phyloP scores from a whole-genome alignment of 139 green algal genomes.

The Spirogloea muscicola region DNA sequence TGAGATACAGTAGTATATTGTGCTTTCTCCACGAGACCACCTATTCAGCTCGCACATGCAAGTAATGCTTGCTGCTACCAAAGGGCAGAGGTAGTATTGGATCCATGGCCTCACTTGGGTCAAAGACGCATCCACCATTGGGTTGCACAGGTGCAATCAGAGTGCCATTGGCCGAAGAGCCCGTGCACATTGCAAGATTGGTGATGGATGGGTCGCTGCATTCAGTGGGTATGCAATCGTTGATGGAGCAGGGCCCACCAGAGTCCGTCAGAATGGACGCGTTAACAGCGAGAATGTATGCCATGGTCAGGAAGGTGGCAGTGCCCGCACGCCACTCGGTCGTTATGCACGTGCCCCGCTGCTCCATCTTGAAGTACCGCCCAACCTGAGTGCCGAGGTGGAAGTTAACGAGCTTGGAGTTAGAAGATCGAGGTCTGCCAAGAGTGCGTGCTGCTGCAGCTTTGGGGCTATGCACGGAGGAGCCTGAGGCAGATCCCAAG shows the following conservation, averaged over 20 bases:
- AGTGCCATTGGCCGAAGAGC: neutral
- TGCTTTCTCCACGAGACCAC: too few species aligned
- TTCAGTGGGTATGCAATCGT: too few species aligned
- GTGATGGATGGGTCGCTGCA: neutral
- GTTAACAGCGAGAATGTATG: constrained; percentile 76
- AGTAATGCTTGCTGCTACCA: too few species aligned
- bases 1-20: too few species aligned
- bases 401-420: too few species aligned
- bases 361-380: constrained; percentile 58
- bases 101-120: neutral
- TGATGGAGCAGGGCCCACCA: constrained; percentile 57
- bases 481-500: too few species aligned
- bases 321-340: constrained; percentile 65
- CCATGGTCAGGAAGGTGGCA: constrained; percentile 78
- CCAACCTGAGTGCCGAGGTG: too few species aligned
- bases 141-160: neutral
- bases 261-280: constrained; percentile 62
- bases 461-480: too few species aligned
- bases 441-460: too few species aligned
- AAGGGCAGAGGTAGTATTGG: too few species aligned
- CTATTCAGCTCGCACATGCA: too few species aligned
- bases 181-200: neutral
- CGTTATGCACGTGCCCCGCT: constrained; percentile 54
- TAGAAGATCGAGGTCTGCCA: too few species aligned
- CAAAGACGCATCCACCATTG: neutral